Evolutionary conservation across 2,329 filamentous ascomycete genomes (phyloP), one percentile per base, ranked within the genome.

Genomic region (Ceratocystis cacaofunesta): DNA sequence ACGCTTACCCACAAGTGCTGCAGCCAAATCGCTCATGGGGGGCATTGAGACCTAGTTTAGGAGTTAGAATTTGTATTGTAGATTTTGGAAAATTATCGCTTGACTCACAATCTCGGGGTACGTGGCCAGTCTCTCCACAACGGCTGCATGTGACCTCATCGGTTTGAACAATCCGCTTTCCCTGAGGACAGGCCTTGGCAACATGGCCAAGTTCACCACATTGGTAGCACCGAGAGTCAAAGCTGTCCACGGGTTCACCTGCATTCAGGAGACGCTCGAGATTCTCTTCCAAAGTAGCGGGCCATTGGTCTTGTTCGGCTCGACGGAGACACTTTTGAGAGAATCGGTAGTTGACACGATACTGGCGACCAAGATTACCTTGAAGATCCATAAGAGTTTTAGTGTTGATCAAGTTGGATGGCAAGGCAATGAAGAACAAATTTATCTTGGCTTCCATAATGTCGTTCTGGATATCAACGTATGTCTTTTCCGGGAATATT

Each of bases 351-450:
- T 82, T 82, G 62, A 89, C 77, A 0, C 80, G 80, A 70, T 81
- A 89, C 71, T 84, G 85, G 73, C 84, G 85, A 66, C 80, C 80
- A 22, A 86, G 76, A 68, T 87, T 82, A 4, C 87, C 87, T 70
- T 89, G 85, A 1, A 89, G 76, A 69, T 89, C 85, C 82, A 89
- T 87, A 74, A 87, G 86, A 68, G 84, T 88, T 69, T 85, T 80
- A 4, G 84, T 83, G 0, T 78, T 72, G 36, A 87, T 73, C 5
- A 78, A 72, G 43, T 80, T 75, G 69, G 82, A 80, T 76, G 88
- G 81, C 5, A 82, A 73, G 5, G 83, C 83, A 69, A 89, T 86
- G 64, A 90, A 75, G 74, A 80, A 86, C 15, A 87, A 74, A 2
- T 74, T 74, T 67, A 87, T 78, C 0, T 76, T 72, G 52, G 82